Evolutionary conservation across 1,139 yeast genomes (phyloP), one percentile per base, ranked within the genome.

Genomic region (Keqinozyma sinolaborantium): DNA sequence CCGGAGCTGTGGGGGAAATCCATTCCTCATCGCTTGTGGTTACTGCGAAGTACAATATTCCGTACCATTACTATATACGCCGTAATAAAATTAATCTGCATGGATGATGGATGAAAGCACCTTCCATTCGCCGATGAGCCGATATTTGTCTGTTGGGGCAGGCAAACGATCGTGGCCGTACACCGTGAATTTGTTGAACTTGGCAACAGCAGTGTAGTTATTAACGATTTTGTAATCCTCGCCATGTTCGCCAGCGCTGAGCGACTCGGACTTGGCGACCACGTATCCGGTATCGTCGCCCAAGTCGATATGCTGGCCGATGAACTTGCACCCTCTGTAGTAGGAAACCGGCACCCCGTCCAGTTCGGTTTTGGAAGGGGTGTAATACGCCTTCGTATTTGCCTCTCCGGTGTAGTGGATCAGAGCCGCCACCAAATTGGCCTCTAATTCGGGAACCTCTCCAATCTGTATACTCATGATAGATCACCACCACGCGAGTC

Each of bases 111-210:
- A 48, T 29, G 66, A 51, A 12, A 68, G 44, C 4, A 50, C 50
- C 9, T 48, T 40, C 65, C 64, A 66, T 41, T 68, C 73, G 2
- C 47, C 44, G n/a, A 64, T 42, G 31, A 61, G 37, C 7, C 44
- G 36, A 61, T 69, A 66, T 30, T 62, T 61, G 38, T 58, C 58
- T 26, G 49, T 48, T 42, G 45, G 56, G 2, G 52, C 50, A 4
- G 59, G 53, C n/a, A 38, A 33, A 3, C 58, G 38, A 35, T 68
- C 74, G 34, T 69, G 75, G 12, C 73, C 73, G 40, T 55, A 69
- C 0, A 64, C 47, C 3, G 47, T 44, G 15, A 69, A 37, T 5
- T 47, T 38, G 8, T 55, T 45, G 39, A 68, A 63, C 29, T 45
- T 47, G 2, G 61, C 71, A n/a, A 53, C 47, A 0, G 72, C 47